phyloP scores from a whole-genome alignment of 768 basidiomycete genomes.

The Psilocybe tampanensis region DNA sequence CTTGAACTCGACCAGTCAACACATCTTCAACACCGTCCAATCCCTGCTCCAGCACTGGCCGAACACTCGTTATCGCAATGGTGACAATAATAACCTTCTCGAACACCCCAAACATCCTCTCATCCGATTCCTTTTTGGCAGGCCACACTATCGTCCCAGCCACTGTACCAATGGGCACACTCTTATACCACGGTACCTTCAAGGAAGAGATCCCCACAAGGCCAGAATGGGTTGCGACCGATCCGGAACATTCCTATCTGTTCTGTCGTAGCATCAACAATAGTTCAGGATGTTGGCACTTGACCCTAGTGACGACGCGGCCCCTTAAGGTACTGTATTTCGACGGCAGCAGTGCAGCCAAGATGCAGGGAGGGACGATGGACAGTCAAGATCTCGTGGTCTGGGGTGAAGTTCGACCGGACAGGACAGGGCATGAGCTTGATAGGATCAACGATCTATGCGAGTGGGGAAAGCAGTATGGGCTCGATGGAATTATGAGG shows the following conservation, averaged over 20 bases:
- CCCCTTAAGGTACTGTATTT: conserved; percentile 52
- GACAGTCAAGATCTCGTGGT: conserved; percentile 50
- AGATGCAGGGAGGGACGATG: conserved; percentile 41
- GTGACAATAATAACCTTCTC: conserved; percentile 21
- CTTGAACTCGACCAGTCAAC: conserved; percentile 28
- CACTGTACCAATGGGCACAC: conserved; percentile 34
- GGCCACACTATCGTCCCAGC: conserved; percentile 38
- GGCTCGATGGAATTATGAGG: conserved; percentile 52
- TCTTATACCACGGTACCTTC: conserved; percentile 38
- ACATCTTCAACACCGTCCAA: conserved; percentile 34
- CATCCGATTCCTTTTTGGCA: conserved; percentile 4
- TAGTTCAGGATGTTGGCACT: conserved; percentile 37
- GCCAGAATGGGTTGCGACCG: conserved; percentile 40
- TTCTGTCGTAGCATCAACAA: conserved; percentile 31
- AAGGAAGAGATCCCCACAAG: conserved; percentile 25
- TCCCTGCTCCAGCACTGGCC: conserved; percentile 45
- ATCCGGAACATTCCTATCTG: conserved; percentile 41
- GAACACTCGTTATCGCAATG: conserved; percentile 48
- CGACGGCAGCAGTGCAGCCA: conserved; percentile 52
- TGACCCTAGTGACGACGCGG: conserved; percentile 38
- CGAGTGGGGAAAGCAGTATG: conserved; percentile 41
- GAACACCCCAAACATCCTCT: neutral
- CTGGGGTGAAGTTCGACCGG: conserved; percentile 38
- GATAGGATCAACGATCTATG: conserved; percentile 41
- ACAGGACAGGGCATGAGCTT: conserved; percentile 29